These are phyloP conservation scores for Metarhizium brunneum DNA, from an alignment of 2,329 filamentous ascomycete genomes.

Conservation along the genomic window DNA sequence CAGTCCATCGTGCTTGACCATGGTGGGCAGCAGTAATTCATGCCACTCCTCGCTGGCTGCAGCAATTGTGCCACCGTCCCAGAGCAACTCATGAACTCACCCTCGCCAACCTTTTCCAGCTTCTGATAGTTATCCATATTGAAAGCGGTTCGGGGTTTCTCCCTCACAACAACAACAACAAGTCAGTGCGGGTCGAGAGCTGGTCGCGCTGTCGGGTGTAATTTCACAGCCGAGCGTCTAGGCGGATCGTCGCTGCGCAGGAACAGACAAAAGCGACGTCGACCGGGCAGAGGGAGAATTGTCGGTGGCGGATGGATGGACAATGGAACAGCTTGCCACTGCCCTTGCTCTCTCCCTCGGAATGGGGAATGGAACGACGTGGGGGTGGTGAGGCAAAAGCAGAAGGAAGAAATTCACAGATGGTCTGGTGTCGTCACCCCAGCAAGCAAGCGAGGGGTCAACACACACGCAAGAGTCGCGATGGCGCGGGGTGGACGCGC, in stretches of 20 bases:
- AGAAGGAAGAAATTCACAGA: neutral
- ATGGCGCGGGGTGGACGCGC: conserved; percentile 4
- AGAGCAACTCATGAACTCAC: conserved; percentile 37
- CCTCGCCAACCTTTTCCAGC: conserved; percentile 93
- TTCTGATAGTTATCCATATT: conserved; percentile 96
- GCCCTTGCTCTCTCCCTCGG: conserved; percentile 1
- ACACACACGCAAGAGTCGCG: conserved; percentile 3
- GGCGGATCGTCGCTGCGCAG: neutral
- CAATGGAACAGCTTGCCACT: neutral
- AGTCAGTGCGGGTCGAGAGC: neutral
- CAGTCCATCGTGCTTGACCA: neutral
- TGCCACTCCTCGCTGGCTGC: neutral
- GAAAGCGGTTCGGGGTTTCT: neutral
- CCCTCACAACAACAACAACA: neutral
- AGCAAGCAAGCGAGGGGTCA: conserved; percentile 6
- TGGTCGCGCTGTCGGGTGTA: neutral
- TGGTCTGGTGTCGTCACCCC: neutral
- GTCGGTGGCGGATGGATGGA: neutral
- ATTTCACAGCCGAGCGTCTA: neutral
- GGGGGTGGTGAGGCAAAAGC: conserved; percentile 1
- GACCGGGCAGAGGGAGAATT: no score
- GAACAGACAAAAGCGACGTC: neutral
- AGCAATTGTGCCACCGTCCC: neutral
- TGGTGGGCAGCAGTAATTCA: neutral
- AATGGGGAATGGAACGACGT: neutral